Base-by-base conservation (phyloP, 768 basidiomycete species). In the Atractiella rhizophila region DNA sequence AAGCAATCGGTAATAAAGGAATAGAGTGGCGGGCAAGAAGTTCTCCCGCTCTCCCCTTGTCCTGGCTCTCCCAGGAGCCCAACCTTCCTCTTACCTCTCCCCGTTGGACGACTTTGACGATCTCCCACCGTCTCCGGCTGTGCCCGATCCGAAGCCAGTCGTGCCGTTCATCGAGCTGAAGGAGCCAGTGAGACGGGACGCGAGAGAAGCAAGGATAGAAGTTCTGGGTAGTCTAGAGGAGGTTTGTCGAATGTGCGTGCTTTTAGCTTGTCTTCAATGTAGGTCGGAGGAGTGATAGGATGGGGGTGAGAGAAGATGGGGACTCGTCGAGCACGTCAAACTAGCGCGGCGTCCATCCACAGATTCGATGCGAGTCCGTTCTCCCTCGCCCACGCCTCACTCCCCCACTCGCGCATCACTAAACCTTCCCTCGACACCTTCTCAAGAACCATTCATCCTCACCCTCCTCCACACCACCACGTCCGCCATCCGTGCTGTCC, bases 391-490 rank as follows among this genome's bases (percentile, higher is more conserved):
- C 8, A 19, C 48, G 13, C 35, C 46, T 20, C 29, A 7, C 18
- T 39, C 46, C 42, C 30, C n/a, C 36, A 40, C 21, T 30, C 43
- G 26, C 23, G 37, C 40, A 18, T 39, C 27, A 9, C 42, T n/a
- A 33, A 46, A 15, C 54, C 41, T 39, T 40, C 46, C 39, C 51
- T 45, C 46, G 53, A 51, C 27, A 39, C 50, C 21, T 49, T 28
- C 51, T 16, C 39, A 28, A 4, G 7, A 35, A 20, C 30, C 28
- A 0, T 37, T 50, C 46, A 66, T 91, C 6, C 66, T 86, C 8
- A 64, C 63, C 4, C 62, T 73, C 4, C 68, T 88, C 43, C 74
- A 79, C 57, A 70, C 65, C 1, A 85, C 82, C 0, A 82, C 81
- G 6, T 68, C 66, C 29, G 71, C 77, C 4, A 71, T 91, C 35